Percentiles rank a stretch among this genome's conserved stretches.
These are phyloP conservation scores for Colletotrichum navitas DNA, from an alignment of 2,329 filamentous ascomycete genomes.

Conservation along the genomic window DNA sequence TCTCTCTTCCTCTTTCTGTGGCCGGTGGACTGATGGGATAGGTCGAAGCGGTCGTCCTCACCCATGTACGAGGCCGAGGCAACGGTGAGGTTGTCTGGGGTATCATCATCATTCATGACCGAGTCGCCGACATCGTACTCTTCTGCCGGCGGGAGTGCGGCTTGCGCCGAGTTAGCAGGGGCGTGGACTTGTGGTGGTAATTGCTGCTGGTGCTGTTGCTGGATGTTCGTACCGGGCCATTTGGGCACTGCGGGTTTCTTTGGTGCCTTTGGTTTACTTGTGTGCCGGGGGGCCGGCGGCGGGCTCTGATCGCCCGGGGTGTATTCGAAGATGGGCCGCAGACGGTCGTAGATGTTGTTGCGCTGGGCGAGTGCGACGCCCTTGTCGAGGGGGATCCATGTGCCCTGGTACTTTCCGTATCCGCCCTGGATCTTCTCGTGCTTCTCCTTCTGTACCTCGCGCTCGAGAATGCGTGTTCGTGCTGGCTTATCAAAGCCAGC, in stretches of 20 bases:
- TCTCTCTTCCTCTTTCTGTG: slow-evolving; percentile 83
- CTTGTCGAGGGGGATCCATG: slow-evolving; percentile 91
- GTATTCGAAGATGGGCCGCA: slow-evolving; percentile 91
- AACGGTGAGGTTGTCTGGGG: slow-evolving; percentile 84
- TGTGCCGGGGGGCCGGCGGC: slow-evolving; percentile 93
- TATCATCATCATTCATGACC: slow-evolving; percentile 80
- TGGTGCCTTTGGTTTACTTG: slow-evolving; percentile 84
- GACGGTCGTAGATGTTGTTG: slow-evolving; percentile 86
- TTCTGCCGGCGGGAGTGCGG: slow-evolving; percentile 57
- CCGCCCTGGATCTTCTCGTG: slow-evolving; percentile 99
- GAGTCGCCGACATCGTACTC: slow-evolving; percentile 74
- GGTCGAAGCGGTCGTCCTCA: slow-evolving; percentile 82
- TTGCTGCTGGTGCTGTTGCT: slow-evolving; percentile 23
- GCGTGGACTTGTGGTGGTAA: slow-evolving; percentile 24
- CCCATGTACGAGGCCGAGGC: slow-evolving; percentile 87
- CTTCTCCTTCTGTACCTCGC: slow-evolving; percentile 94
- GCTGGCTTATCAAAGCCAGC: slow-evolving; percentile 98
- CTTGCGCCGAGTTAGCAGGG: slow-evolving; percentile 46
- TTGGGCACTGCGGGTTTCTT: slow-evolving; percentile 76
- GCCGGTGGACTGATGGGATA: slow-evolving; percentile 72
- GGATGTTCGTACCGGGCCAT: slow-evolving; percentile 60
- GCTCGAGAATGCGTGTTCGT: slow-evolving; percentile 92
- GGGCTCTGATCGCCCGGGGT: slow-evolving; percentile 87
- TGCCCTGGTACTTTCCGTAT: slow-evolving; percentile 99
- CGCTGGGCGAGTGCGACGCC: slow-evolving; percentile 86